Evolutionary conservation across 495 filamentous ascomycete genomes (phyloP), one percentile per base, ranked within the genome.

Genomic region (Xylaria intraflava): DNA sequence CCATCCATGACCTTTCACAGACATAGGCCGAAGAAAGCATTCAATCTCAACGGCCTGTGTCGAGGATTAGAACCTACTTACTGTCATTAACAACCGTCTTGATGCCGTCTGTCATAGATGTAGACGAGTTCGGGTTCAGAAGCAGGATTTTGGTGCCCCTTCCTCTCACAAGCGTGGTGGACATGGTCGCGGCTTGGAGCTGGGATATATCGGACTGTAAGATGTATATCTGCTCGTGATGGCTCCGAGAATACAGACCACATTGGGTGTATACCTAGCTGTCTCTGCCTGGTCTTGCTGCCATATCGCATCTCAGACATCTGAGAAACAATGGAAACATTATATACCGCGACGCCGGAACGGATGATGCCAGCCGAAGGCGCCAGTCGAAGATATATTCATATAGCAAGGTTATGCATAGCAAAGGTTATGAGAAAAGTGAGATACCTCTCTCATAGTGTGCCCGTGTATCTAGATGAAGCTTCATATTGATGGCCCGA

Each of bases 71-170:
- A 7, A 3, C 29, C 10, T 20, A 55, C 52, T 49, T 23, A 55
- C 52, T 66, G n/a, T 62, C 52, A 22, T 78, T 68, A 52, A 93
- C 71, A 2, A 90, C 76, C 0, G 83, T 79, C 44, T 77, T 78
- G 48, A 96, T 70, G 4, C 80, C 82, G 9, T 83, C 75, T 0
- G 91, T 96, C 90, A 97, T 96, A 43, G 81, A 75, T 35, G 70
- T 61, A 2, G 85, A 90, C 22, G 89, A 92, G 70, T 97, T 97
- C 29, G 92, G 92, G 62, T 97, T 96, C 67, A 96, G 82, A 58
- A 96, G 78, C 59, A 96, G 72, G 60, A 96, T 88, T 40, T 67
- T 72, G 48, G 51, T 60, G 53, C 56, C 61, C 40, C 47, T 62
- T 26, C 68, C 65, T 26, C 64, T 44, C 23, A 68, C 57, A n/a